Conservation (phyloP, 176 grass and related monocot genomes). For the Avena eriantha region DNA sequence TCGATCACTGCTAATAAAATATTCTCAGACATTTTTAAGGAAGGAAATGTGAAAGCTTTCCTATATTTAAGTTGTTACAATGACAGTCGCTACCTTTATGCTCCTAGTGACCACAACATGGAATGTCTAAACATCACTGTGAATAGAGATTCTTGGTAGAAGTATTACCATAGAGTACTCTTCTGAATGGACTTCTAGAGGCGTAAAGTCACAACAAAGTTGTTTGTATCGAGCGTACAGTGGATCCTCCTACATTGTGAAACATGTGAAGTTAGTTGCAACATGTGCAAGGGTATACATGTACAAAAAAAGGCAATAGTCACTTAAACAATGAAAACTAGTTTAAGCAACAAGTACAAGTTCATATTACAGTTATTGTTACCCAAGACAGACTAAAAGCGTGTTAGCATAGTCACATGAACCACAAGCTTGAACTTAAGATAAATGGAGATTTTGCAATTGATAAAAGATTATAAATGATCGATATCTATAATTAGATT, state of each 20-base stretch:
- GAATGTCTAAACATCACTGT: conserved; percentile 2
- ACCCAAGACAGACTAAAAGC: conserved; percentile 25
- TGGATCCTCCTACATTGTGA: conserved; percentile 74
- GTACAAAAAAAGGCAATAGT: not conserved
- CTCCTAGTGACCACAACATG: not conserved
- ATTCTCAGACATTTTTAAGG: not conserved
- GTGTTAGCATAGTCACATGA: not conserved
- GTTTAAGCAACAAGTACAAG: conserved; percentile 34
- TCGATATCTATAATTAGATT: not conserved
- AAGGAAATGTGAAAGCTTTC: conserved; percentile 24
- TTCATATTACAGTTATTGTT: conserved; percentile 23
- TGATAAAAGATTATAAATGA: not conserved
- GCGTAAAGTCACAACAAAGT: conserved; percentile 73
- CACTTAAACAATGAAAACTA: not conserved
- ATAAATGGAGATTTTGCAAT: not conserved
- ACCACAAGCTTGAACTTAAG: conserved; percentile 11
- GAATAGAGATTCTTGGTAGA: conserved; percentile 31
- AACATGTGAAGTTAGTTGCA: conserved; percentile 33
- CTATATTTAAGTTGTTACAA: not conserved
- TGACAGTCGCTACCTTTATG: not conserved
- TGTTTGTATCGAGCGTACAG: conserved; percentile 77
- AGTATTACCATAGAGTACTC: conserved; percentile 85
- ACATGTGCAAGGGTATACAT: conserved; percentile 24
- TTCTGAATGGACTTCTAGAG: conserved; percentile 69
- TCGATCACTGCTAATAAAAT: not conserved